Evolutionary conservation across 2,329 filamentous ascomycete species (phyloP), one percentile per base, ranked within the genome.

Genomic region (Chlorencoelia australis): DNA sequence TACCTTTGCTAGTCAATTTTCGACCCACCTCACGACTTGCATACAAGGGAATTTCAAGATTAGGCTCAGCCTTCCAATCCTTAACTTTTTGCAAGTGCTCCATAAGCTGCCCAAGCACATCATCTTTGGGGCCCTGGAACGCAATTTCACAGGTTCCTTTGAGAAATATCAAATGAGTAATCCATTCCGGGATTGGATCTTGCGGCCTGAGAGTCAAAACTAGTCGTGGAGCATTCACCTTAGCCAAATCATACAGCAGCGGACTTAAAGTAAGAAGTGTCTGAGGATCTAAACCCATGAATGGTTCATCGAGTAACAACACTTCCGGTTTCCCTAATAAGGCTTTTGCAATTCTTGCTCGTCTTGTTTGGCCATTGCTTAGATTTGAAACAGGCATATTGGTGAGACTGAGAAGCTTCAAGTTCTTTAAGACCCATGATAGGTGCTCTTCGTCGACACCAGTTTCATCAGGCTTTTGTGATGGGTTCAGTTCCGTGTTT

Each of bases 261-360:
- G 70, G 68, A 26, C 82, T 89, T 47, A 96, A 63, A 2, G 73
- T 72, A 9, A 71, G 67, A 9, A 84, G 73, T 0, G 87, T 93
- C 5, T 79, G 79, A 10, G 89, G 91, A 58, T 96, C 91, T 11
- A 98, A 67, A 0, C 91, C 89, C 83, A 95, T 94, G 54, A 95
- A 95, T 1, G 91, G 89, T 51, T 94, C 89, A 60, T 98, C 91
- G 2, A 94, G 67, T 35, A 96, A 67, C 42, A 98, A 56, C 8
- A 94, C 70, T 58, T 93, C 82, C 0, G 91, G 91, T 35, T 71
- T 71, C 5, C 68, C 76, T 40, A 96, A 67, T 33, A 98, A 62
- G 0, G 88, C 87, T 50, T 86, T 83, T 2, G 87, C 91, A 48
- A 98, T 94, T 43, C 85, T 75, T 6, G 89, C 83, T 37, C 91